Conservation (phyloP, 1,284 basidiomycete genomes). For the Ceratorhiza oryzae-sativae region DNA sequence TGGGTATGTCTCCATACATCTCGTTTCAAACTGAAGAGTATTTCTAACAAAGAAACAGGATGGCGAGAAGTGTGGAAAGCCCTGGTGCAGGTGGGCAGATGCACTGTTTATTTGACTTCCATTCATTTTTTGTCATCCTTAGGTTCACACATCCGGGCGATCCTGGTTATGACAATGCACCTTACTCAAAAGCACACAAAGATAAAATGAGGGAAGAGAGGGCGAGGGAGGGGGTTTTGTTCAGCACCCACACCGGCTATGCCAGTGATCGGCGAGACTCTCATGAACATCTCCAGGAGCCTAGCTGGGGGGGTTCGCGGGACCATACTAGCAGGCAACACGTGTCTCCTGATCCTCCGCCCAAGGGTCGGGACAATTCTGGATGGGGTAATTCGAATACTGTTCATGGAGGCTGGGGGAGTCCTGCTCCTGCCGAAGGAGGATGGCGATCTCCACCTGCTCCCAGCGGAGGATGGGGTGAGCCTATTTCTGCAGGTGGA, state of each 20-base stretch:
- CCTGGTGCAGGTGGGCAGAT: conserved; percentile 6
- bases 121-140: background rate
- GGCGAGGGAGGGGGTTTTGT: too few relatives aligned
- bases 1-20: background rate
- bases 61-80: conserved; percentile 5
- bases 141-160: conserved; percentile 19
- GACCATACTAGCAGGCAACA: background rate
- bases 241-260: background rate
- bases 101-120: background rate
- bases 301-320: background rate
- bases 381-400: conserved; percentile 1
- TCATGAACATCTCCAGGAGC: background rate
- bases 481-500: background rate
- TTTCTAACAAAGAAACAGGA: conserved; percentile 20
- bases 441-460: background rate
- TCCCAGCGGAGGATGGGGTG: conserved; percentile 9
- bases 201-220: background rate
- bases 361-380: background rate
- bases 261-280: background rate
- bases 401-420: background rate
- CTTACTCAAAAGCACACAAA: background rate
- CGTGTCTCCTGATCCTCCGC: background rate
- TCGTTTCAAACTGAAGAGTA: background rate
- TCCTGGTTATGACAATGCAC: background rate
- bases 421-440: background rate